These are phyloP conservation scores for Rhynchospora breviuscula DNA, from an alignment of 176 grass and related monocot genomes.

Conservation along the genomic window DNA sequence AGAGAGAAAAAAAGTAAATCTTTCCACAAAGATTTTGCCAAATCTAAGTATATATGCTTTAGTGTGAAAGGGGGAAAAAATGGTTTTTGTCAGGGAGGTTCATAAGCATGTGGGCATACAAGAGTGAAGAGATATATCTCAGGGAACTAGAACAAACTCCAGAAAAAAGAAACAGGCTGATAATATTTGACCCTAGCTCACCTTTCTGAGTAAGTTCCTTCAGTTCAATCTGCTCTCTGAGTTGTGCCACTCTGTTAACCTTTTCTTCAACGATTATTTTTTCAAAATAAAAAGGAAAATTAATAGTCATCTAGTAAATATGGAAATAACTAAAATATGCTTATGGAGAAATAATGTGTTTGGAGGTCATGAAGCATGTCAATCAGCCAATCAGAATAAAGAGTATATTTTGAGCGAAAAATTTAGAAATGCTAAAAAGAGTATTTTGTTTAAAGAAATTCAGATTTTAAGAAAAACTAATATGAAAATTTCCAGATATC, in stretches of 20 bases:
- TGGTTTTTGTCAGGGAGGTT: too few species aligned
- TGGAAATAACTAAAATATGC: neutral
- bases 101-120: neutral
- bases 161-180: neutral
- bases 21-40: too few species aligned
- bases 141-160: neutral
- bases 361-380: neutral
- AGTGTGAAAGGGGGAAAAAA: too few species aligned
- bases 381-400: neutral
- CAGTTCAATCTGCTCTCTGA: constrained; percentile 70
- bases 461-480: neutral
- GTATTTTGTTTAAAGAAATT: too few species aligned
- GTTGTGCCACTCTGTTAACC: constrained; percentile 58
- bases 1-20: too few species aligned
- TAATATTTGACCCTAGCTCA: constrained; percentile 14
- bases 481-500: neutral
- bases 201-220: constrained; percentile 71
- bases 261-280: constrained; percentile 33
- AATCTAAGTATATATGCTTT: too few species aligned
- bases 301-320: neutral
- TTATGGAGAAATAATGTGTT: neutral
- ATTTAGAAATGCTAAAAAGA: too few species aligned
- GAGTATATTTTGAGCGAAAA: neutral
- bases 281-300: constrained; percentile 11
- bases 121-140: neutral